These are phyloP conservation scores for Pseudogymnoascus sp. DNA, from an alignment of 2,329 filamentous ascomycete species.

Conservation along the genomic window DNA sequence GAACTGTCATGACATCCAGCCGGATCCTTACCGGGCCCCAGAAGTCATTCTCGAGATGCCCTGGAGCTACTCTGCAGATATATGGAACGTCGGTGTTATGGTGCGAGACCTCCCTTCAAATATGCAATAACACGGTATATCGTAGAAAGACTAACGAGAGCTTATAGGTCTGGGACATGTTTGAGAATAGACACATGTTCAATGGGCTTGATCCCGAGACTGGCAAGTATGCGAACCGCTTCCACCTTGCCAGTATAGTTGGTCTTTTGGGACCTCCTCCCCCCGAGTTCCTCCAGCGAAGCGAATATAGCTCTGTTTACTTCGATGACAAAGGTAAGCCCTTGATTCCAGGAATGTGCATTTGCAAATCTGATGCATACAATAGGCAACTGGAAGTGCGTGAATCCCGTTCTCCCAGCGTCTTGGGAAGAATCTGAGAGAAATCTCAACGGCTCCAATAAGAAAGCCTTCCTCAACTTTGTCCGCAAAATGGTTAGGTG, in stretches of 20 bases:
- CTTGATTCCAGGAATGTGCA: slow-evolving; percentile 13
- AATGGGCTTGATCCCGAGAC: slow-evolving; percentile 17
- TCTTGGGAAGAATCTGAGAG: slow-evolving; percentile 19
- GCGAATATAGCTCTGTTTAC: slow-evolving; percentile 19
- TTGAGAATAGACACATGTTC: slow-evolving; percentile 20
- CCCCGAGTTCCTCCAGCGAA: slow-evolving; percentile 22
- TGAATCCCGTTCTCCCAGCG: slow-evolving; percentile 17
- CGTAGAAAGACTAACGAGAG: slow-evolving; percentile 15
- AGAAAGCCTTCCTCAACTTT: slow-evolving; percentile 19
- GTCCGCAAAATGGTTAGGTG: slow-evolving; percentile 19
- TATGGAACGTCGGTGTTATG: slow-evolving; percentile 31
- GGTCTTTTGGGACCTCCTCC: slow-evolving; percentile 23
- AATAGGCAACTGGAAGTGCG: slow-evolving; percentile 20
- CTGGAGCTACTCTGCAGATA: slow-evolving; percentile 29
- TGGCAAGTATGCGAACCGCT: slow-evolving; percentile 18
- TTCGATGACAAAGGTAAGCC: slow-evolving; percentile 22
- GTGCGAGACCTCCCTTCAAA: slow-evolving; percentile 17
- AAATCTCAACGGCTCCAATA: slow-evolving; percentile 17
- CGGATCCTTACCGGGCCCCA: slow-evolving; percentile 20
- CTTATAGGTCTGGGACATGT: slow-evolving; percentile 20
- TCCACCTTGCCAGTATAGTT: slow-evolving; percentile 23
- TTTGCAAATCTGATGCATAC: slow-evolving; percentile 15
- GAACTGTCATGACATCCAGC: slow-evolving; percentile 18
- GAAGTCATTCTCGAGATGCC: slow-evolving; percentile 32
- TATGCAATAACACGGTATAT: neutral